These are phyloP conservation scores for Bipolaris zeicola DNA, from an alignment of 2,329 filamentous ascomycete species.

Conservation along the genomic window DNA sequence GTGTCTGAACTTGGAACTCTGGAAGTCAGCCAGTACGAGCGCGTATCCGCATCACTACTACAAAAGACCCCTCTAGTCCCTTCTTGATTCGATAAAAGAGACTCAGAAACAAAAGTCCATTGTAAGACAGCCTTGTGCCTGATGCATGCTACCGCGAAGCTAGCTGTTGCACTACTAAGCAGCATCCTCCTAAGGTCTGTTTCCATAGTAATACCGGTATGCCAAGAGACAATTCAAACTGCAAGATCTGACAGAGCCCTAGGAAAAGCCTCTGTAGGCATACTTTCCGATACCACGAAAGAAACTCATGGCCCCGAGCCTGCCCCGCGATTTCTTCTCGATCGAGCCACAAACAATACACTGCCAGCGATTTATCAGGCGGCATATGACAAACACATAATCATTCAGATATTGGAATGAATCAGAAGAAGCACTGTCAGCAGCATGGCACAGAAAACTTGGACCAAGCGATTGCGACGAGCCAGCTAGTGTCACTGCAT, in stretches of 20 bases:
- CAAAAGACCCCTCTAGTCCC: no score
- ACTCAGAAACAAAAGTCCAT: no score
- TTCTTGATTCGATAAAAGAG: no score
- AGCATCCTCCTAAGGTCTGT: background rate
- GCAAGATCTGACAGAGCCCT: no score
- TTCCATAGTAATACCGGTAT: background rate
- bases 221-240: background rate
- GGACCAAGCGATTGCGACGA: background rate
- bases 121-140: no score
- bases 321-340: background rate
- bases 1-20: no score
- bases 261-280: background rate
- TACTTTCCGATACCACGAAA: no score
- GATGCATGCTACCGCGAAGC: no score
- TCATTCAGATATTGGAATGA: background rate
- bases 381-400: background rate
- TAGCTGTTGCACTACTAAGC: no score
- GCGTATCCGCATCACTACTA: no score
- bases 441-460: background rate
- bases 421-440: background rate
- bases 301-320: no score
- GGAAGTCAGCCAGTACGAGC: no score
- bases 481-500: background rate
- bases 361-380: background rate
- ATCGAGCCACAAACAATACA: background rate